Percentiles rank a stretch among this genome's conserved stretches.
Conservation (phyloP, 805 yeast species). For the Kluyveromyces siamensis region DNA sequence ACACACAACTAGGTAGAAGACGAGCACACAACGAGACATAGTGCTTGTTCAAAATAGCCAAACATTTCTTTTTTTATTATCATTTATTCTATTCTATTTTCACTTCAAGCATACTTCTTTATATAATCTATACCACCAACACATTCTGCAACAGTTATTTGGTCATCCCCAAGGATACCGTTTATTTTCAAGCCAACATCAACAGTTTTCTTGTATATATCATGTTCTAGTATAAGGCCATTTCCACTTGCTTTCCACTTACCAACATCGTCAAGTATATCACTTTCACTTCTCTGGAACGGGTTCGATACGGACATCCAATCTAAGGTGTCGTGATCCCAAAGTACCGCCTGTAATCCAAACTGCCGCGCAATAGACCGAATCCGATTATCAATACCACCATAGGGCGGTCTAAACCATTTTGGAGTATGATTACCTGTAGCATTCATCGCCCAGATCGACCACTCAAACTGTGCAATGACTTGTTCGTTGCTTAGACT, state of each 20-base stretch:
- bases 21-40: not conserved
- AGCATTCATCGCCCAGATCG: constrained; percentile 96
- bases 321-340: constrained; percentile 90
- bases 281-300: constrained; percentile 35
- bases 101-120: constrained; percentile 18
- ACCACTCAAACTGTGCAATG: constrained; percentile 88
- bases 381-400: constrained; percentile 84
- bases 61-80: no score
- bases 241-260: constrained; percentile 38
- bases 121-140: constrained; percentile 60
- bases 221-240: constrained; percentile 86
- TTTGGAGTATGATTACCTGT: constrained; percentile 80
- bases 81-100: not conserved
- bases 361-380: constrained; percentile 71
- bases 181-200: constrained; percentile 55
- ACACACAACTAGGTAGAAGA: no score
- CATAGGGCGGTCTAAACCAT: constrained; percentile 96
- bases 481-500: constrained; percentile 67
- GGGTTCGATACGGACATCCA: constrained; percentile 56
- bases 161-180: constrained; percentile 47
- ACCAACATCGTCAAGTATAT: constrained; percentile 47
- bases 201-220: constrained; percentile 58
- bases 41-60: not conserved
- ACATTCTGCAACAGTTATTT: constrained; percentile 72
- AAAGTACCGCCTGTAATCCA: constrained; percentile 78